A percentile compares a stretch with the other conserved stretches of the same genome.
Conservation (phyloP, 805 yeast species). For the Isabelozyma rhagii region DNA sequence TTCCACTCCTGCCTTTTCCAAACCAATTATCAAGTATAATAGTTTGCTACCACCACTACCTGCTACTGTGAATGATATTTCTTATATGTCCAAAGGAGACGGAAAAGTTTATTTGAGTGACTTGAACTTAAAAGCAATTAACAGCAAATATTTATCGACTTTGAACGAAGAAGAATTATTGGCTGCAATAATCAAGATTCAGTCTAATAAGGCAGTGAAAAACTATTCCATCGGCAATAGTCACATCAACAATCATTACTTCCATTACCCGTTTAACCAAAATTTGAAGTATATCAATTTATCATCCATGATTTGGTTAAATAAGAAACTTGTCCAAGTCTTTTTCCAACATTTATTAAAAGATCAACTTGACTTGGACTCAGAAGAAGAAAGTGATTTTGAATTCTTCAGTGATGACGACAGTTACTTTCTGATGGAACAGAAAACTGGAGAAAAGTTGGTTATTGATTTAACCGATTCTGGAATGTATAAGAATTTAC, state of each 20-base stretch:
- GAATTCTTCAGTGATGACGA: conserved; percentile 1
- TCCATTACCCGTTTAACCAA: neutral
- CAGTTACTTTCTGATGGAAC: neutral
- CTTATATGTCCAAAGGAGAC: conserved; percentile 26
- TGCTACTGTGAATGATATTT: conserved; percentile 21
- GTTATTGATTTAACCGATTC: conserved; percentile 40
- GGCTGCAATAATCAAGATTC: conserved; percentile 21
- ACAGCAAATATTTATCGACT: conserved; percentile 24
- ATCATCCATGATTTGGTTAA: conserved; percentile 48
- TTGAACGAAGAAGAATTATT: conserved; percentile 34
- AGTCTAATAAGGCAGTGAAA: conserved; percentile 11
- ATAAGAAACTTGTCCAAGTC: conserved; percentile 32
- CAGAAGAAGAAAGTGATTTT: neutral
- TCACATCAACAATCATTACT: neutral
- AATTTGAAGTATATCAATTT: conserved; percentile 37
- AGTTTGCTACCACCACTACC: conserved; percentile 38
- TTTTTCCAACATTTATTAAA: conserved; percentile 31
- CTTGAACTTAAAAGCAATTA: conserved; percentile 37
- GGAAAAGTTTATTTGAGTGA: conserved; percentile 38
- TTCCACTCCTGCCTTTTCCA: conserved; percentile 20
- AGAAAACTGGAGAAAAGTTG: conserved; percentile 10
- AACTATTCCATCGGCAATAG: conserved; percentile 1
- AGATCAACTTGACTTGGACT: conserved; percentile 5
- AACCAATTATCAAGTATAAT: conserved; percentile 33
- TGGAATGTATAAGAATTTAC: conserved; percentile 40